Conservation (phyloP, 2,329 filamentous ascomycete species). For the Daldinia sp. region DNA sequence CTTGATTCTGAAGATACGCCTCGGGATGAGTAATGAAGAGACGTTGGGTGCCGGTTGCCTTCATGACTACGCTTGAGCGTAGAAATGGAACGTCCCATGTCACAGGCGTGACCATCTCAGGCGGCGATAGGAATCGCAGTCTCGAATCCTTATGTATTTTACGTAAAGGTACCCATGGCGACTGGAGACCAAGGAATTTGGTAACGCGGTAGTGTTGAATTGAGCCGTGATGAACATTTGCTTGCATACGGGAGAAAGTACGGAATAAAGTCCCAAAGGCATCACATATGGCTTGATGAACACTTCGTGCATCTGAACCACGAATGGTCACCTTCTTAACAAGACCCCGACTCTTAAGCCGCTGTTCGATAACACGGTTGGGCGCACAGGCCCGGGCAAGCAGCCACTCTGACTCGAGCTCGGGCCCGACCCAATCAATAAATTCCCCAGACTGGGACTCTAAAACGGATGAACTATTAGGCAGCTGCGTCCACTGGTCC, state of each 20-base stretch:
- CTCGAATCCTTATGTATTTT: slow-evolving; percentile 81
- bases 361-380: slow-evolving; percentile 72
- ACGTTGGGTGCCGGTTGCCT: slow-evolving; percentile 70
- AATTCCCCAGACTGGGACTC: slow-evolving; percentile 63
- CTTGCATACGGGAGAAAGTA: slow-evolving; percentile 56
- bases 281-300: slow-evolving; percentile 71
- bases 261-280: slow-evolving; percentile 71
- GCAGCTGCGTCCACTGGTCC: slow-evolving; percentile 69
- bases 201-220: slow-evolving; percentile 53
- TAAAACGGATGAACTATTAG: slow-evolving; percentile 59
- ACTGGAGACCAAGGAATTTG: slow-evolving; percentile 71
- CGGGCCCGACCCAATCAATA: slow-evolving; percentile 61
- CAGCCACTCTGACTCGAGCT: slow-evolving; percentile 69
- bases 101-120: slow-evolving; percentile 79
- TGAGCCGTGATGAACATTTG: slow-evolving; percentile 50
- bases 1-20: slow-evolving; percentile 76
- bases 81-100: slow-evolving; percentile 80
- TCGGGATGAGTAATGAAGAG: slow-evolving; percentile 82
- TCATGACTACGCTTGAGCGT: slow-evolving; percentile 78
- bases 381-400: slow-evolving; percentile 75
- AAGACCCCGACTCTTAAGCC: slow-evolving; percentile 80
- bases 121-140: slow-evolving; percentile 75
- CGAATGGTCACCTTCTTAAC: slow-evolving; percentile 73
- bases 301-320: slow-evolving; percentile 74
- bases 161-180: slow-evolving; percentile 79